Evolutionary conservation across 208 protist species (phyloP).

Genomic region (Crithidia brevicula): DNA sequence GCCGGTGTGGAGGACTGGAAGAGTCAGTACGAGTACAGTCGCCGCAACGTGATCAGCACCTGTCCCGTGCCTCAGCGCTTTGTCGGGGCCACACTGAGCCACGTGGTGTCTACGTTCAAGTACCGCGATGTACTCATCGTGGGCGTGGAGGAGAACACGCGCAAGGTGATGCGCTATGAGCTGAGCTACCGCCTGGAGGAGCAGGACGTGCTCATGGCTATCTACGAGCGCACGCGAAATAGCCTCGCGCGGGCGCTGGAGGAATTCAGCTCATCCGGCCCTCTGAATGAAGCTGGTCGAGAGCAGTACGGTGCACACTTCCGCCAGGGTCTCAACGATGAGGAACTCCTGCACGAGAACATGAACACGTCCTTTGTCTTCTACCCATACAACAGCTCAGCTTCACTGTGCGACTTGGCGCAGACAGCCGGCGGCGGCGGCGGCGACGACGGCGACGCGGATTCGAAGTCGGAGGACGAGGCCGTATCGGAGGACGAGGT

Average conservation of each 20-base stretch:
- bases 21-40: conserved; percentile 80
- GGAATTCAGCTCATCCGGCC: conserved; percentile 38
- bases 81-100: conserved; percentile 41
- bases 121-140: conserved; percentile 71
- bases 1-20: conserved; percentile 75
- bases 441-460: conserved; percentile 5
- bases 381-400: conserved; percentile 73
- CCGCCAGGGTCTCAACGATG: conserved; percentile 36
- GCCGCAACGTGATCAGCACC: conserved; percentile 73
- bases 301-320: conserved; percentile 45
- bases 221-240: conserved; percentile 68
- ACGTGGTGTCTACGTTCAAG: conserved; percentile 62
- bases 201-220: conserved; percentile 64
- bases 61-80: conserved; percentile 69
- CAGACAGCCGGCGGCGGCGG: not conserved
- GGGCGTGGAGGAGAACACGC: conserved; percentile 63
- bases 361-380: conserved; percentile 67
- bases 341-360: conserved; percentile 39
- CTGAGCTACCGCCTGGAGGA: conserved; percentile 58
- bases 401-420: conserved; percentile 25
- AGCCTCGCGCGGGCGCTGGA: conserved; percentile 54
- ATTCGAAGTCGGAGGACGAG: conserved; percentile 24
- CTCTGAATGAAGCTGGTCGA: conserved; percentile 29
- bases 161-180: conserved; percentile 66
- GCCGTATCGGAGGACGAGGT: conserved; percentile 30